A percentile compares a stretch with the other conserved stretches of the same genome.
Conservation (phyloP, 768 basidiomycete species). For the Rhizopogon vulgaris region DNA sequence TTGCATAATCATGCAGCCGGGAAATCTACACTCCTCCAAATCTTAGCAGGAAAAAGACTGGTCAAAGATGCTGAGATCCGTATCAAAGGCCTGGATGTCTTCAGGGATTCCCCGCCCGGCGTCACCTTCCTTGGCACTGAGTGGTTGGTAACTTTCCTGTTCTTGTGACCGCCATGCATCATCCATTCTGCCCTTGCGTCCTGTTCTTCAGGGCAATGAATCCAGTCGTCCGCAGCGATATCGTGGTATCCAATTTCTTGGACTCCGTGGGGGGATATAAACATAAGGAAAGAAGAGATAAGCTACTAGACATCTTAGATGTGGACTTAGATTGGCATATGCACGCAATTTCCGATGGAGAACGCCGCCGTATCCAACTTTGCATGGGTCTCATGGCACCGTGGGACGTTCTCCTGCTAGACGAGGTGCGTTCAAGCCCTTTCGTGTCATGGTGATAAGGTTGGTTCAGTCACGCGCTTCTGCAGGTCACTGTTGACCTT, state of each 20-base stretch:
- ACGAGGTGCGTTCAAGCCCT: constrained; percentile 56
- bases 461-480: constrained; percentile 4
- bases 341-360: constrained; percentile 95
- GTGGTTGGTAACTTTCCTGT: constrained; percentile 48
- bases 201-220: constrained; percentile 78
- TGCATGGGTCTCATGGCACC: constrained; percentile 93
- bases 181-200: neutral
- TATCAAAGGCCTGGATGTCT: constrained; percentile 82
- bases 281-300: constrained; percentile 83
- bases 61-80: constrained; percentile 58
- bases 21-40: constrained; percentile 93
- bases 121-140: constrained; percentile 91
- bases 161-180: neutral
- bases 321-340: constrained; percentile 96
- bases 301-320: constrained; percentile 84
- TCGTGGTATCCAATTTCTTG: constrained; percentile 88
- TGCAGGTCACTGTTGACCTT: constrained; percentile 90
- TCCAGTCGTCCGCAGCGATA: constrained; percentile 91
- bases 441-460: neutral
- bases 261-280: constrained; percentile 96
- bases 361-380: constrained; percentile 87
- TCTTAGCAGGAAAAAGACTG: constrained; percentile 87
- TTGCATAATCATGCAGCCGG: constrained; percentile 47
- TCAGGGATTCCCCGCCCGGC: constrained; percentile 76
- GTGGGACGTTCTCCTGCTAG: constrained; percentile 90